Evolutionary conservation across 2,329 filamentous ascomycete genomes (phyloP).

Genomic region (Sarocladium strictum): DNA sequence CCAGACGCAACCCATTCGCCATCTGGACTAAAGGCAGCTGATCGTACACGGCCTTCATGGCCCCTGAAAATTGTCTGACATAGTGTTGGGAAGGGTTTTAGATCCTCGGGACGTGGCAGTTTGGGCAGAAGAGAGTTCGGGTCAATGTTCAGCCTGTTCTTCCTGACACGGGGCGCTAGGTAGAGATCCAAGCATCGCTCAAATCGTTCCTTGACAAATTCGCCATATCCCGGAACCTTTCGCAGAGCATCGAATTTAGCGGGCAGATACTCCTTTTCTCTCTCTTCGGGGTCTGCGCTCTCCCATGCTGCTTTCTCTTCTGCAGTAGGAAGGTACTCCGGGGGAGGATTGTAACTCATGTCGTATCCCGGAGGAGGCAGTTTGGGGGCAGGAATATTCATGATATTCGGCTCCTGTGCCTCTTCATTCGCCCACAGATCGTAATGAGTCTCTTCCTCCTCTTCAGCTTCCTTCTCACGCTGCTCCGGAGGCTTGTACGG

Average conservation of each 20-base stretch:
- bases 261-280: constrained; percentile 83
- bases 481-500: constrained; percentile 76
- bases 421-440: constrained; percentile 95
- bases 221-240: constrained; percentile 85
- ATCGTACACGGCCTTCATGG: constrained; percentile 82
- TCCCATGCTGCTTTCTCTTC: constrained; percentile 84
- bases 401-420: constrained; percentile 73
- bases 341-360: constrained; percentile 91
- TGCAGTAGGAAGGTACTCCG: constrained; percentile 84
- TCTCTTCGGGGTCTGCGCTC: constrained; percentile 78
- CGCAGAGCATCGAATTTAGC: constrained; percentile 76
- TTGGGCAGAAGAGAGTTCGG: constrained; percentile 89
- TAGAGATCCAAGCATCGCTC: constrained; percentile 94
- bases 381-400: constrained; percentile 95
- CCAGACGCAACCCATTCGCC: constrained; percentile 85
- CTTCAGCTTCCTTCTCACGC: constrained; percentile 61
- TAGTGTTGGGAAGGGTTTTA: constrained; percentile 90
- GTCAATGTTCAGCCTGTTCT: constrained; percentile 95
- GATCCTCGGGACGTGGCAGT: constrained; percentile 83
- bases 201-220: constrained; percentile 91
- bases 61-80: constrained; percentile 83
- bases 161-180: constrained; percentile 82
- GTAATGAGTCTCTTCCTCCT: constrained; percentile 67
- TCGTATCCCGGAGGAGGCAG: constrained; percentile 89
- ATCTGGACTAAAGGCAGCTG: constrained; percentile 76